Evolutionary conservation across 257 asterid species (phyloP).

Genomic region (Eucommia ulmoides): DNA sequence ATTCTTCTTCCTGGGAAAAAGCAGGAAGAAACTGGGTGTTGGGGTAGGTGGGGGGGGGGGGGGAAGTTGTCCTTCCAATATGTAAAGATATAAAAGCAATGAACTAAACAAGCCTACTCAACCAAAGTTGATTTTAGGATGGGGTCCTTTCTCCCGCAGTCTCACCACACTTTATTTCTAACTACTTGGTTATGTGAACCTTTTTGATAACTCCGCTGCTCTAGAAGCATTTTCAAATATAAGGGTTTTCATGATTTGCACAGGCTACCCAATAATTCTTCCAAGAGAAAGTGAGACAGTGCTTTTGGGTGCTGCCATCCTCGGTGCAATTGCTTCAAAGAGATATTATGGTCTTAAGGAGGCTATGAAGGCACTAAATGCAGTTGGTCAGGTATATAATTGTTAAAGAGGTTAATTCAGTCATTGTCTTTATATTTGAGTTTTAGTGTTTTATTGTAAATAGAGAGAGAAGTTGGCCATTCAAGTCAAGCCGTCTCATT

Average conservation of each 20-base stretch:
- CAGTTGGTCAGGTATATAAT: constrained; percentile 91
- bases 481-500: too few species aligned
- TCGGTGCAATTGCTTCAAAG: constrained; percentile 96
- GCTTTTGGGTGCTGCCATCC: constrained; percentile 92
- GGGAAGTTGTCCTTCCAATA: too few species aligned
- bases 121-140: too few species aligned
- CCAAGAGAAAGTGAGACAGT: constrained; percentile 92
- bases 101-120: too few species aligned
- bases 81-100: too few species aligned
- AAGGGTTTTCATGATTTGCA: constrained; percentile 10
- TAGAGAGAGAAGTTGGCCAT: too few species aligned
- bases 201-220: not conserved
- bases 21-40: too few species aligned
- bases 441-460: too few species aligned
- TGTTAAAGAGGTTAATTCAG: too few species aligned
- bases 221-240: constrained; percentile 5
- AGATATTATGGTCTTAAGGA: constrained; percentile 48
- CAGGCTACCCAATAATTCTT: constrained; percentile 79
- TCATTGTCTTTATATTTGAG: too few species aligned
- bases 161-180: not conserved
- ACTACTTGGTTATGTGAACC: not conserved
- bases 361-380: constrained; percentile 86
- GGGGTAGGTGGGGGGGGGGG: too few species aligned
- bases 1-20: too few species aligned
- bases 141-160: not conserved